Evolutionary conservation across 2,329 filamentous ascomycete genomes (phyloP).

Genomic region (Fusarium albidum): DNA sequence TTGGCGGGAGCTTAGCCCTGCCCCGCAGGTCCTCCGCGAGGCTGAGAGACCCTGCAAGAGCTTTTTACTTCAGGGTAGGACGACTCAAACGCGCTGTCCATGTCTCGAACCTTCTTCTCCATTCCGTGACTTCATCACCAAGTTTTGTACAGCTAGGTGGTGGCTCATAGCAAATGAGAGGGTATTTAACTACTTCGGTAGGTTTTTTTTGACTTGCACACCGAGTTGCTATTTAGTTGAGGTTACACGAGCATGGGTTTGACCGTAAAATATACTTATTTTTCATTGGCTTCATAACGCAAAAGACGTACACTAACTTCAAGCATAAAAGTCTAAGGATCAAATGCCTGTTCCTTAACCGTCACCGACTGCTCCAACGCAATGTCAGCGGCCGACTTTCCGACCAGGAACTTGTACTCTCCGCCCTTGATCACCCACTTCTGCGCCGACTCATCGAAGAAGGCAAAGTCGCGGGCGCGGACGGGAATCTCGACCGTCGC

Average conservation of each 20-base stretch:
- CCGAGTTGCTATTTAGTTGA: too few species aligned
- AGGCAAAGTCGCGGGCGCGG: constrained; percentile 38
- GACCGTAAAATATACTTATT: background rate
- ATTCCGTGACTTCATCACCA: background rate
- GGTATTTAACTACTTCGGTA: too few species aligned
- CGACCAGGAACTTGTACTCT: constrained; percentile 41
- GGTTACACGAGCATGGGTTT: too few species aligned
- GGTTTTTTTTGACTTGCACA: too few species aligned
- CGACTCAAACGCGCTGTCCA: background rate
- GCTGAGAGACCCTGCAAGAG: constrained; percentile 29
- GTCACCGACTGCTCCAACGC: constrained; percentile 32
- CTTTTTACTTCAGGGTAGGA: constrained; percentile 30
- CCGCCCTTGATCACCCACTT: constrained; percentile 42
- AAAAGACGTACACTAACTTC: background rate
- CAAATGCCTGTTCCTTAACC: constrained; percentile 33
- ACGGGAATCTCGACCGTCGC: constrained; percentile 34
- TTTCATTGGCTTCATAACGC: constrained; percentile 9
- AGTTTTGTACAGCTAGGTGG: background rate
- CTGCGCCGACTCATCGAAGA: constrained; percentile 38
- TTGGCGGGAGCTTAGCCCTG: constrained; percentile 40
- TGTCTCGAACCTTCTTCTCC: constrained; percentile 26
- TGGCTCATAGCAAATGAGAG: too few species aligned
- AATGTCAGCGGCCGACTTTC: constrained; percentile 38
- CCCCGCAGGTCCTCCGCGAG: constrained; percentile 24
- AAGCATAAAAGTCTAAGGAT: constrained; percentile 9